phyloP scores from a whole-genome alignment of 805 yeast genomes.

The Deakozyma indianensis region DNA sequence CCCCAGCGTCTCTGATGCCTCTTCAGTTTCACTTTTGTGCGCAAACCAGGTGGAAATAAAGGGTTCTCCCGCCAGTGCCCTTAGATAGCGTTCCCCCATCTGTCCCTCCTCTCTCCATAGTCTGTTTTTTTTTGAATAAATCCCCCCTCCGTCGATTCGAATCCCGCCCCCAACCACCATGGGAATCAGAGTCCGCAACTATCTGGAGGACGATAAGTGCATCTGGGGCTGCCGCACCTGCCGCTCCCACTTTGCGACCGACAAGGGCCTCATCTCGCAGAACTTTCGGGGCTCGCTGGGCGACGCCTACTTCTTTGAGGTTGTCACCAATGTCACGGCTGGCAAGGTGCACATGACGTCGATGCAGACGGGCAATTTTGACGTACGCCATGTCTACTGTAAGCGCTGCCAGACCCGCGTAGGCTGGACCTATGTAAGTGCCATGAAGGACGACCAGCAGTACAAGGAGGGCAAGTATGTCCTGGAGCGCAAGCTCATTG shows the following conservation, averaged over 20 bases:
- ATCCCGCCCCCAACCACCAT: too few species aligned
- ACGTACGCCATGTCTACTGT: slow-evolving; percentile 42
- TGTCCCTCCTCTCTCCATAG: too few species aligned
- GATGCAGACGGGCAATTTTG: slow-evolving; percentile 48
- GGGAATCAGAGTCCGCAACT: not conserved
- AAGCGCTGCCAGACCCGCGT: slow-evolving; percentile 36
- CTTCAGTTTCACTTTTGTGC: too few species aligned
- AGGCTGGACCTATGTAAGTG: slow-evolving; percentile 50
- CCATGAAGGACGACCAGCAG: slow-evolving; percentile 30
- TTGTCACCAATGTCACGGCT: not conserved
- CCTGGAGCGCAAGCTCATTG: slow-evolving; percentile 23
- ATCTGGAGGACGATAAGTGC: not conserved
- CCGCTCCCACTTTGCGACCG: not conserved
- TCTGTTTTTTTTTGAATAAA: too few species aligned
- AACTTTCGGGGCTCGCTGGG: not conserved
- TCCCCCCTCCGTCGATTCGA: too few species aligned
- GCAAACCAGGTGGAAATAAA: too few species aligned
- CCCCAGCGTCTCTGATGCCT: too few species aligned
- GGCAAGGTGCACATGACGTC: not conserved
- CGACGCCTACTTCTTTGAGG: not conserved
- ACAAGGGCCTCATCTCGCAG: not conserved
- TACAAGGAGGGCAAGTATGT: slow-evolving; percentile 50
- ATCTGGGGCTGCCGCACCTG: not conserved
- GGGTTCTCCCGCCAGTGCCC: too few species aligned
- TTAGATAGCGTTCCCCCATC: too few species aligned